phyloP scores from a whole-genome alignment of 2,329 filamentous ascomycete genomes.

The Neopestalotiopsis sp. region DNA sequence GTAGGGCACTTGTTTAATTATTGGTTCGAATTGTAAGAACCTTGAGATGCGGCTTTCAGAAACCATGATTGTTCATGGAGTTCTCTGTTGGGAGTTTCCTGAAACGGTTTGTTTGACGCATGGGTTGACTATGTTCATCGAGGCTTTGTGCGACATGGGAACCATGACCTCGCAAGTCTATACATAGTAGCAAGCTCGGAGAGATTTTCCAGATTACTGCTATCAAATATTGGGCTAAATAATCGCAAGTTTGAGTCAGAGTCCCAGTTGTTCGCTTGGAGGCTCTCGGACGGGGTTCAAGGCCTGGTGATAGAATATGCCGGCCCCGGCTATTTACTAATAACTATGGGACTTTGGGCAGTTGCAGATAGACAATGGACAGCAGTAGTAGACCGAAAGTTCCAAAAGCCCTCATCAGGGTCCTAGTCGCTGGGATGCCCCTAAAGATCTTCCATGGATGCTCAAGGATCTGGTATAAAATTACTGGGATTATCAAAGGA shows the following conservation, averaged over 20 bases:
- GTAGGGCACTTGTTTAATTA: too few relatives aligned
- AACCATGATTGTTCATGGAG: too few relatives aligned
- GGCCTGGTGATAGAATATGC: too few relatives aligned
- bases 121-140: neutral
- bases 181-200: neutral
- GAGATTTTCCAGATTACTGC: neutral
- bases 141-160: neutral
- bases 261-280: too few relatives aligned
- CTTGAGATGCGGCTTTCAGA: too few relatives aligned
- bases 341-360: too few relatives aligned
- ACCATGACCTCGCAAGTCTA: neutral
- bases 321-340: too few relatives aligned
- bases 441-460: neutral
- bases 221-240: neutral
- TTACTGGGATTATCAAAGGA: neutral
- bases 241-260: neutral
- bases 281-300: too few relatives aligned
- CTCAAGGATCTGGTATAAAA: neutral
- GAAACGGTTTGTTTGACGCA: too few relatives aligned
- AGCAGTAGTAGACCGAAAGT: neutral
- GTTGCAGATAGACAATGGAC: too few relatives aligned
- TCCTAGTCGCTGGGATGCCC: neutral
- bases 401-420: neutral
- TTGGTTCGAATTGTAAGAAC: too few relatives aligned
- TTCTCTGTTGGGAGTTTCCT: too few relatives aligned